Evolutionary conservation across 225 moss, liverwort and hornwort species (phyloP).

Genomic region (Thuidium tamariscinum): DNA sequence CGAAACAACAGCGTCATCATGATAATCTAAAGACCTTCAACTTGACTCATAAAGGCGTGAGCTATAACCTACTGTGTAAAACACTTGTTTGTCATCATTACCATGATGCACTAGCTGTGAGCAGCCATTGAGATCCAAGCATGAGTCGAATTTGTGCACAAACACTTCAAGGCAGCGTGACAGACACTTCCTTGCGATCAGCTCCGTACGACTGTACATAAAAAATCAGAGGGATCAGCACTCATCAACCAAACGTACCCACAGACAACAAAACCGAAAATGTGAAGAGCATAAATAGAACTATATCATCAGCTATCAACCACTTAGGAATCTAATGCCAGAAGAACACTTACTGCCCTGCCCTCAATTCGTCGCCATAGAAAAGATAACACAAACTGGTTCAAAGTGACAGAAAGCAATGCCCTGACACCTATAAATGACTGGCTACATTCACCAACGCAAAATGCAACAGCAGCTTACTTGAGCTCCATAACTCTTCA

Average conservation of each 20-base stretch:
- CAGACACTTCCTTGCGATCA: conserved; percentile 56
- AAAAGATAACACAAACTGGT: neutral
- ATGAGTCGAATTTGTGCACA: neutral
- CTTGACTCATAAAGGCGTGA: neutral
- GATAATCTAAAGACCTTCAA: neutral
- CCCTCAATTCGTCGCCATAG: neutral
- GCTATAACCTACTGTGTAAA: neutral
- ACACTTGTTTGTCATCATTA: conserved; percentile 8
- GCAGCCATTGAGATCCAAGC: neutral
- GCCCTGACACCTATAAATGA: neutral
- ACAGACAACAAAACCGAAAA: neutral
- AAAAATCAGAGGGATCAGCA: neutral
- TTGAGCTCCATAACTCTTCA: conserved; percentile 26
- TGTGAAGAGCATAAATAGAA: neutral
- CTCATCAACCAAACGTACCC: neutral
- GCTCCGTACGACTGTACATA: conserved; percentile 52
- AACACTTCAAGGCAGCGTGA: conserved; percentile 47
- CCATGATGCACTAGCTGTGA: neutral
- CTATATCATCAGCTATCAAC: neutral
- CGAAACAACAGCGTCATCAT: neutral
- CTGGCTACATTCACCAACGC: neutral
- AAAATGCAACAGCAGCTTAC: conserved; percentile 1
- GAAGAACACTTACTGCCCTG: neutral
- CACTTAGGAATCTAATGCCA: neutral
- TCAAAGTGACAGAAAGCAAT: neutral